These are phyloP conservation scores for Colletotrichum orbiculare DNA, from an alignment of 2,329 filamentous ascomycete genomes.

Conservation along the genomic window DNA sequence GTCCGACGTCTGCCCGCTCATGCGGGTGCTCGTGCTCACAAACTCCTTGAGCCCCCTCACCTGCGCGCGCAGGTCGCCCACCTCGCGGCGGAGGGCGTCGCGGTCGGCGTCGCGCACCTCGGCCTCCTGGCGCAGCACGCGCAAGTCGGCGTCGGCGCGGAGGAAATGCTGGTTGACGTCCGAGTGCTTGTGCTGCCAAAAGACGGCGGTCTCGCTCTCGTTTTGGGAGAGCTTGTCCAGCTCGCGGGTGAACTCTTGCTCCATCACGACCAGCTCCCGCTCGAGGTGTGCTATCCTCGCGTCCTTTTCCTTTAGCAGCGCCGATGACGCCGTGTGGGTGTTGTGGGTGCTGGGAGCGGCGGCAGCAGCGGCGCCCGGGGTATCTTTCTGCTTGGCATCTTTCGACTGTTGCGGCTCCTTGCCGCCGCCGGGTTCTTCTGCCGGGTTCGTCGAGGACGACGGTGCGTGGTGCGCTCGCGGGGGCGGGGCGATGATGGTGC, in stretches of 20 bases:
- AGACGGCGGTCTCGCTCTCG: conserved; percentile 66
- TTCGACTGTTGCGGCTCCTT: conserved; percentile 5
- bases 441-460: conserved; percentile 42
- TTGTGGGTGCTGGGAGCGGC: conserved; percentile 39
- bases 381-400: conserved; percentile 42
- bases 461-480: conserved; percentile 53
- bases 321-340: conserved; percentile 11
- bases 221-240: conserved; percentile 63
- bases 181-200: conserved; percentile 69
- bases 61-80: conserved; percentile 65
- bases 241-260: conserved; percentile 63
- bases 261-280: conserved; percentile 63
- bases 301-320: conserved; percentile 58
- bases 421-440: conserved; percentile 40
- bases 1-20: conserved; percentile 72
- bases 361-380: conserved; percentile 8
- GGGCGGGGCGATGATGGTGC: conserved; percentile 51
- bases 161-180: conserved; percentile 63
- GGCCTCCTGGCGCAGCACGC: conserved; percentile 61
- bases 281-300: conserved; percentile 63
- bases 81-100: conserved; percentile 65
- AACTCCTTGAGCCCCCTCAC: conserved; percentile 77
- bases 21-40: conserved; percentile 74
- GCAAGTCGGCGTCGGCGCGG: conserved; percentile 63
- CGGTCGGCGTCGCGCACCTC: conserved; percentile 59